phyloP scores from a whole-genome alignment of 2,329 filamentous ascomycete species.

The Talaromyces sp. region DNA sequence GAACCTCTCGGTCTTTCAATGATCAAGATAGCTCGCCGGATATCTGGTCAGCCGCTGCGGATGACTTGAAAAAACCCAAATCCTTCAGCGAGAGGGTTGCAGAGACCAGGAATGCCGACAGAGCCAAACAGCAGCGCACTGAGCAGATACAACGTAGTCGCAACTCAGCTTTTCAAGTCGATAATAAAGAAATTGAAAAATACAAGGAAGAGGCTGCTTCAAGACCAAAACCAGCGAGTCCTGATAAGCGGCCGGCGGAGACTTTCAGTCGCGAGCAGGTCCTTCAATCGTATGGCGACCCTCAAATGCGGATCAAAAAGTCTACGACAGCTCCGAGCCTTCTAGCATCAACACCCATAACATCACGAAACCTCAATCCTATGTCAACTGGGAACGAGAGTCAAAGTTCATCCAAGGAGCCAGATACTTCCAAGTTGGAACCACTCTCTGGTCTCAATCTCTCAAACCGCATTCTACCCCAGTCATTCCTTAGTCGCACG shows the following conservation, averaged over 20 bases:
- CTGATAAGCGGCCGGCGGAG: conserved; percentile 46
- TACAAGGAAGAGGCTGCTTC: conserved; percentile 39
- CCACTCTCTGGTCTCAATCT: conserved; percentile 82
- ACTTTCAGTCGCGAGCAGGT: conserved; percentile 65
- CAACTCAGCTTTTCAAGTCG: conserved; percentile 42
- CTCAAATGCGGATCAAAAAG: conserved; percentile 30
- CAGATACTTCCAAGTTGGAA: conserved; percentile 68
- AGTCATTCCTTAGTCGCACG: conserved; percentile 73
- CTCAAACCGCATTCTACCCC: conserved; percentile 76
- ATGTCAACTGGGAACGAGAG: conserved; percentile 22
- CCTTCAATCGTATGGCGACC: conserved; percentile 32
- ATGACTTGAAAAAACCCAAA: conserved; percentile 40
- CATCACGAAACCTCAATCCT: conserved; percentile 13
- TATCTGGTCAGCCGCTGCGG: conserved; percentile 27
- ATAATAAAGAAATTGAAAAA: conserved; percentile 42
- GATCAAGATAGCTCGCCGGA: conserved; percentile 22
- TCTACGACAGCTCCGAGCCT: conserved; percentile 35
- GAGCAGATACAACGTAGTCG: conserved; percentile 38
- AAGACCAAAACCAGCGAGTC: conserved; percentile 40
- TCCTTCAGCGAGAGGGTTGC: conserved; percentile 84
- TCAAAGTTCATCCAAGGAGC: conserved; percentile 30
- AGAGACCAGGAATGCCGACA: conserved; percentile 54
- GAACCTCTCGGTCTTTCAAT: conserved; percentile 25
- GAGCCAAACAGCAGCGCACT: conserved; percentile 36
- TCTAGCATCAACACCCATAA: conserved; percentile 17